Percentiles rank a stretch among this genome's conserved stretches.
Evolutionary conservation across 2,329 filamentous ascomycete species (phyloP).

Genomic region (Beauveria asiatica): DNA sequence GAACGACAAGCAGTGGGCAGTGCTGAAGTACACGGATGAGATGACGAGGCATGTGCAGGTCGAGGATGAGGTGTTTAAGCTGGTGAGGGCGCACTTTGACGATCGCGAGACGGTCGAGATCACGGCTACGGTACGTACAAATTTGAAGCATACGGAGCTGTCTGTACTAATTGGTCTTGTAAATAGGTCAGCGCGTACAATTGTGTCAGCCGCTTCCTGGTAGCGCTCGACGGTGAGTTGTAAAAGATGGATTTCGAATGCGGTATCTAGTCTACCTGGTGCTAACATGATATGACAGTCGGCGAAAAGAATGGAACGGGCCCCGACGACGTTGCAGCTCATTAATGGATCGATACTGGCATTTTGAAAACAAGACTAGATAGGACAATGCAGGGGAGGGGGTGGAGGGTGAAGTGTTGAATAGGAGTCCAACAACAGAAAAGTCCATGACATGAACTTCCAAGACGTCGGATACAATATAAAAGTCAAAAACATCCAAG

Average conservation of each 20-base stretch:
- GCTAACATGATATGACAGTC: conserved; percentile 29
- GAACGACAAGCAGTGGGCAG: conserved; percentile 55
- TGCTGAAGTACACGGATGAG: conserved; percentile 68
- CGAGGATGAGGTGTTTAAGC: conserved; percentile 56
- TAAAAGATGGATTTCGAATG: neutral
- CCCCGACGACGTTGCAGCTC: conserved; percentile 31
- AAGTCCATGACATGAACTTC: too few relatives aligned
- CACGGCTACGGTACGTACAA: conserved; percentile 55
- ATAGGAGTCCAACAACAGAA: neutral
- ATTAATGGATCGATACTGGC: conserved; percentile 19
- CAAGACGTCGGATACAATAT: neutral
- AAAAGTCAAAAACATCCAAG: conserved; percentile 6
- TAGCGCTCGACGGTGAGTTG: conserved; percentile 65
- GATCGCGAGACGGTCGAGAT: conserved; percentile 74
- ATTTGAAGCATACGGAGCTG: neutral
- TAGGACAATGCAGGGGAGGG: conserved; percentile 1
- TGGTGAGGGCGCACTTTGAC: conserved; percentile 51
- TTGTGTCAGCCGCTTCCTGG: conserved; percentile 74
- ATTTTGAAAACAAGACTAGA: neutral
- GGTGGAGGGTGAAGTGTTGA: neutral
- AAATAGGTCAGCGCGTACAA: conserved; percentile 63
- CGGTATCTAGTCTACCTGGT: neutral
- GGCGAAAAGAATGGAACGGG: conserved; percentile 48
- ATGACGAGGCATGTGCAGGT: conserved; percentile 73
- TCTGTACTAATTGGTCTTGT: conserved; percentile 14